These are phyloP conservation scores for Hypoxylon trugodes DNA, from an alignment of 495 filamentous ascomycete species.

Conservation along the genomic window DNA sequence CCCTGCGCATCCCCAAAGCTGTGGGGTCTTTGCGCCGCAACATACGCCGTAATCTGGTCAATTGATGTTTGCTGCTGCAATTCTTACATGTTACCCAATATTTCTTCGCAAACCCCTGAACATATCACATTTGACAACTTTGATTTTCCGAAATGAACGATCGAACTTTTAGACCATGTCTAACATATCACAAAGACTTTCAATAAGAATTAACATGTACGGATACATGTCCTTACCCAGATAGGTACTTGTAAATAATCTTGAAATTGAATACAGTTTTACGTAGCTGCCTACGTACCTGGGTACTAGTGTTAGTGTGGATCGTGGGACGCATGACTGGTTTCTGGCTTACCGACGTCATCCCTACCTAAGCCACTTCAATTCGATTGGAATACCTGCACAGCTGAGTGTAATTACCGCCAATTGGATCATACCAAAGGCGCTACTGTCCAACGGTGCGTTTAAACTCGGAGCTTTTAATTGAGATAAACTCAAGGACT, in stretches of 20 bases:
- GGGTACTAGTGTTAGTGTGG: too few relatives aligned
- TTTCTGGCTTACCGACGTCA: constrained; percentile 21
- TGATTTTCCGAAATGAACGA: too few relatives aligned
- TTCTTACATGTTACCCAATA: too few relatives aligned
- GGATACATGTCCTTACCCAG: too few relatives aligned
- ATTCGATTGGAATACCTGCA: neutral
- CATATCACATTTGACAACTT: too few relatives aligned
- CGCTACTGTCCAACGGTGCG: constrained; percentile 15
- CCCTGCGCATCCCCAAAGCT: constrained; percentile 25
- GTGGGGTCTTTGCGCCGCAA: constrained; percentile 14
- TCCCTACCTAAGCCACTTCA: constrained; percentile 27
- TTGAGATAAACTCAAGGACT: constrained; percentile 22
- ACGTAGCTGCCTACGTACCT: too few relatives aligned
- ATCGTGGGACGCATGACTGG: constrained; percentile 15
- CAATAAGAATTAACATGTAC: too few relatives aligned
- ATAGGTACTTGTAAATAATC: too few relatives aligned
- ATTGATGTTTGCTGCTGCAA: neutral
- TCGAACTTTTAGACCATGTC: too few relatives aligned
- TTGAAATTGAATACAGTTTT: too few relatives aligned
- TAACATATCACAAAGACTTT: too few relatives aligned
- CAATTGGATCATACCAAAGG: constrained; percentile 15
- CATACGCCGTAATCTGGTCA: neutral
- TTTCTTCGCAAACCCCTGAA: neutral
- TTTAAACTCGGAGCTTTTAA: constrained; percentile 5
- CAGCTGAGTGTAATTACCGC: constrained; percentile 5